Conservation (phyloP, 257 asterid genomes). For the Prunella vulgaris region DNA sequence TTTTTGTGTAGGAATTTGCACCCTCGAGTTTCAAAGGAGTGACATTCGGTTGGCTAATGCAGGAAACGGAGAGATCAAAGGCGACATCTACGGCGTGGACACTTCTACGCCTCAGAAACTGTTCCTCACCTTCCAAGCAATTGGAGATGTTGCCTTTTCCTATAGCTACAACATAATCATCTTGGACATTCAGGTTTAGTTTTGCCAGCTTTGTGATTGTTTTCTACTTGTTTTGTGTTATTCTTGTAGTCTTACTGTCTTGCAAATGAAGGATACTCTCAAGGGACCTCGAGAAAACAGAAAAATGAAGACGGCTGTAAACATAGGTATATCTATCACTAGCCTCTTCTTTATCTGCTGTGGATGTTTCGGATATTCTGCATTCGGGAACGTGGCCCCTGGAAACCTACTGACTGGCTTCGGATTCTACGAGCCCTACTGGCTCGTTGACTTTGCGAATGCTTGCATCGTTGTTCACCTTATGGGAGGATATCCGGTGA, state of each 20-base stretch:
- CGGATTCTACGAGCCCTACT: conserved; percentile 70
- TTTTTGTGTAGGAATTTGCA: too few species aligned
- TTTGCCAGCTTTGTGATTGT: conserved; percentile 33
- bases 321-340: conserved; percentile 36
- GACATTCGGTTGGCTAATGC: conserved; percentile 2
- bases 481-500: conserved; percentile 63
- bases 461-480: conserved; percentile 66
- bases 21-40: too few species aligned
- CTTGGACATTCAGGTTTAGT: too few species aligned
- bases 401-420: conserved; percentile 72
- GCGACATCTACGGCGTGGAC: conserved; percentile 28
- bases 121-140: conserved; percentile 38
- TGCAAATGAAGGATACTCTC: conserved; percentile 50
- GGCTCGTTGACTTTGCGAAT: conserved; percentile 71
- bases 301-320: conserved; percentile 53
- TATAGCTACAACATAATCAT: conserved; percentile 48
- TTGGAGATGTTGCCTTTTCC: conserved; percentile 59
- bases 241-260: background rate
- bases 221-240: background rate
- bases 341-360: conserved; percentile 60
- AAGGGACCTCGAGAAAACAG: conserved; percentile 48
- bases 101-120: conserved; percentile 32
- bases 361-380: conserved; percentile 72
- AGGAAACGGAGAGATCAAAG: conserved; percentile 41
- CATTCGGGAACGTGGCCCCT: conserved; percentile 56